Base-by-base conservation (phyloP, 768 basidiomycete genomes). In the Collybia sp. region DNA sequence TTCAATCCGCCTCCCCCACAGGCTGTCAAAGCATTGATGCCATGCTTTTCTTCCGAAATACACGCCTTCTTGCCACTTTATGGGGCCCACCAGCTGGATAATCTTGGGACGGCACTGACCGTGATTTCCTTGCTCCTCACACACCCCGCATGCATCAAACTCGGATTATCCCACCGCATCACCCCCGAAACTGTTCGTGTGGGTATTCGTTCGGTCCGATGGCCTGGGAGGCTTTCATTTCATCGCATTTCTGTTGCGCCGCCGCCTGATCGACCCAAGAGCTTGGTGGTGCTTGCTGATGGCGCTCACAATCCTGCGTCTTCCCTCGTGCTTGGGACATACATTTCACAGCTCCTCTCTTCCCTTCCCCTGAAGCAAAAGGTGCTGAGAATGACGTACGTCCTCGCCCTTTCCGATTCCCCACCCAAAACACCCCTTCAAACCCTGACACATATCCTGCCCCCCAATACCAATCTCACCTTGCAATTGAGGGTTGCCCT, bases 291-390 rank as follows among this genome's bases (percentile, higher is more conserved):
- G 11, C 75, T 98, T 10, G 86, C 85, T 4, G 96, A 99, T 57
- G 96, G 96, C 2, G 95, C 96, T 0, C 96, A 98, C 62, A 99
- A 98, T 59, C 67, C 82, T 6, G 83, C 89, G 5, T 92, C 92
- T 0, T 76, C 92, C 0, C 52, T 62, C 20, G 77, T 78, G 0
- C 77, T 97, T 10, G 75, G 82, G 6, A 59, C 69, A 2, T 97
- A 91, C 60, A 66, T 94, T 46, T 45, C 63, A 66, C 39, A 71
- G 66, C 51, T 65, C 55, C 38, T 63, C 47, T 44, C 59, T 12
- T 33, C 37, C 50, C 18, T 44, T 30, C 16, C 44, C 40, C 47
- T 52, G 36, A 41, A 41, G n/a, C 46, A 62, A 18, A 45, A 53
- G 18, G 41, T 58, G 5, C 47, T 68, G 46, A 75, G 63, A 9